A percentile compares a stretch with the other conserved stretches of the same genome.
These are phyloP conservation scores for Dillenia turbinata DNA, from an alignment of 164 flowering plant species.

Conservation along the genomic window DNA sequence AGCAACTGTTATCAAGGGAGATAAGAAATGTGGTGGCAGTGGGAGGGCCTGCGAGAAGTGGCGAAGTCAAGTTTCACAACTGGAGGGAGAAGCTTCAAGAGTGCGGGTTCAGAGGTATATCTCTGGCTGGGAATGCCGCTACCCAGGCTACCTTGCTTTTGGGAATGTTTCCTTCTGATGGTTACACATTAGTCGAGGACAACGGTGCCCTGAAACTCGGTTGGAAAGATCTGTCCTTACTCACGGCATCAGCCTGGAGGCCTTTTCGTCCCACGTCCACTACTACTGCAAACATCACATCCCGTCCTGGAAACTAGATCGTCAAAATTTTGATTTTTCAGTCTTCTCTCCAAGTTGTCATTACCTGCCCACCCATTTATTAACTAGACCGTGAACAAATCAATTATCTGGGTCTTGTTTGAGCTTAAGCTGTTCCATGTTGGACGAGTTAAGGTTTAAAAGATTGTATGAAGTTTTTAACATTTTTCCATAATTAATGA, in stretches of 20 bases:
- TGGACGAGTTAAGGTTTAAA: too few relatives aligned
- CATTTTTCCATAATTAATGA: too few relatives aligned
- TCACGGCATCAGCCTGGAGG: slow-evolving; percentile 97
- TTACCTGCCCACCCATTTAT: too few relatives aligned
- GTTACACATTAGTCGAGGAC: slow-evolving; percentile 91
- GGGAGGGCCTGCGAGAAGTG: slow-evolving; percentile 70
- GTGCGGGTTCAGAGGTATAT: slow-evolving; percentile 74
- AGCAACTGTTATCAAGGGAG: slow-evolving; percentile 83
- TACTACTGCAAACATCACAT: too few relatives aligned
- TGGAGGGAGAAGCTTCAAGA: slow-evolving; percentile 92
- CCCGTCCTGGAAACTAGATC: too few relatives aligned
- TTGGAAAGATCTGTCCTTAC: slow-evolving; percentile 94
- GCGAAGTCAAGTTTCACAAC: slow-evolving; percentile 68
- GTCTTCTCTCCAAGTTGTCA: too few relatives aligned
- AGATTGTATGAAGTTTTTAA: too few relatives aligned
- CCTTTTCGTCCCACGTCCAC: slow-evolving; percentile 29
- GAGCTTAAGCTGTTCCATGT: too few relatives aligned
- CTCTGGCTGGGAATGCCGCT: slow-evolving; percentile 88
- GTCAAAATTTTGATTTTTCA: too few relatives aligned
- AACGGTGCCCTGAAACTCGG: slow-evolving; percentile 91
- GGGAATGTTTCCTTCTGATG: slow-evolving; percentile 94
- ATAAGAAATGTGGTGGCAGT: slow-evolving; percentile 67
- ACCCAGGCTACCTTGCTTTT: slow-evolving; percentile 86
- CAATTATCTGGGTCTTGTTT: too few relatives aligned
- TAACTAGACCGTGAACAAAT: too few relatives aligned